These are phyloP conservation scores for Umbelopsis ramanniana DNA, from an alignment of 192 early-diverging fungal genomes.

Conservation along the genomic window DNA sequence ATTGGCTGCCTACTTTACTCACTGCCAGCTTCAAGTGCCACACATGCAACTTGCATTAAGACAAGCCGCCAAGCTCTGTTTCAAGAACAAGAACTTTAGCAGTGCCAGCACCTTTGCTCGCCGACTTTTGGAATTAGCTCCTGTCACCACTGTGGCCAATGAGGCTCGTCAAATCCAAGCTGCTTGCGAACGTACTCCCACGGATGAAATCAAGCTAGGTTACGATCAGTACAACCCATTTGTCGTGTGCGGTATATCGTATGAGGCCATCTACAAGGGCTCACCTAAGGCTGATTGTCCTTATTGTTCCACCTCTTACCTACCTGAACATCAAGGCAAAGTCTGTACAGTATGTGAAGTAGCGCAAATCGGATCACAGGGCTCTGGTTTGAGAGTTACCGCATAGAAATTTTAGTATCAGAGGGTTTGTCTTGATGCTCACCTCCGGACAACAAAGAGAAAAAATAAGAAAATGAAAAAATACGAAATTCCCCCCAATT, in stretches of 20 bases:
- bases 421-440: too few relatives aligned
- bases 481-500: too few relatives aligned
- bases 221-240: slow-evolving; percentile 98
- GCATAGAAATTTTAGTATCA: slow-evolving; percentile 21
- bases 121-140: slow-evolving; percentile 88
- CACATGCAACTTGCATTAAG: slow-evolving; percentile 89
- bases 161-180: slow-evolving; percentile 81
- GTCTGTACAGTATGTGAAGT: slow-evolving; percentile 91
- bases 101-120: slow-evolving; percentile 89
- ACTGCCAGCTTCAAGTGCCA: slow-evolving; percentile 84
- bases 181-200: slow-evolving; percentile 76
- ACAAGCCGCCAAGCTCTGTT: slow-evolving; percentile 85
- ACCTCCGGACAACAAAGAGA: too few relatives aligned
- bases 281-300: slow-evolving; percentile 80
- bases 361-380: slow-evolving; percentile 78
- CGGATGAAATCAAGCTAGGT: slow-evolving; percentile 80
- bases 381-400: slow-evolving; percentile 69
- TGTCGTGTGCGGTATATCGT: slow-evolving; percentile 82
- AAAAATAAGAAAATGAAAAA: too few relatives aligned
- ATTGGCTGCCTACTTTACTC: slow-evolving; percentile 95
- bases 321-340: slow-evolving; percentile 77
- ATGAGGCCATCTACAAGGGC: slow-evolving; percentile 90
- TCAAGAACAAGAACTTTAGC: slow-evolving; percentile 83
- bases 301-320: slow-evolving; percentile 87
- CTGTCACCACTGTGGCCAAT: slow-evolving; percentile 74